These are phyloP conservation scores for Fusarium keratoplasticum DNA, from an alignment of 2,329 filamentous ascomycete species.

Conservation along the genomic window DNA sequence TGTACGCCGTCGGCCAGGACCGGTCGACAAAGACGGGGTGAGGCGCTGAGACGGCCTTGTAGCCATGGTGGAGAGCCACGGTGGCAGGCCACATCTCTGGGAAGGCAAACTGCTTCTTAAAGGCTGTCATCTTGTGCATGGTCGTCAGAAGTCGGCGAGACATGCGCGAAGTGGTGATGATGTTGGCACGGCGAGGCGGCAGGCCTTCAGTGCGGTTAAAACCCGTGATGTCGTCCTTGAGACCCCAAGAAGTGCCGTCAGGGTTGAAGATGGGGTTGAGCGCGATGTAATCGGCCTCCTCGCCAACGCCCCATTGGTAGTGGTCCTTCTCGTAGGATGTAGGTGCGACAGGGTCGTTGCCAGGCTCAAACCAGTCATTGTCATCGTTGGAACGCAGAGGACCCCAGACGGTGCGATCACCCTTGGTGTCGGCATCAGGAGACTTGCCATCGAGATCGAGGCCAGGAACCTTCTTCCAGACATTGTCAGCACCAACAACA, in stretches of 20 bases:
- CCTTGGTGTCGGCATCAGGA: conserved; percentile 47
- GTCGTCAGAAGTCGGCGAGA: conserved; percentile 81
- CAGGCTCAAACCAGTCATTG: conserved; percentile 77
- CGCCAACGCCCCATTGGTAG: conserved; percentile 87
- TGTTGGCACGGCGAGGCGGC: conserved; percentile 81
- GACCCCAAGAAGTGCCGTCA: conserved; percentile 85
- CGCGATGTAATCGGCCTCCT: conserved; percentile 92
- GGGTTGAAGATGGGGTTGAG: conserved; percentile 94
- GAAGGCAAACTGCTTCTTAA: conserved; percentile 90
- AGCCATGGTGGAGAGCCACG: conserved; percentile 88
- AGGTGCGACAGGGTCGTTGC: conserved; percentile 80
- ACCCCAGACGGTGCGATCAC: conserved; percentile 80
- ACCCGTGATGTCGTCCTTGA: conserved; percentile 85
- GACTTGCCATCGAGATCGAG: conserved; percentile 53
- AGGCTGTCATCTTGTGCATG: conserved; percentile 91
- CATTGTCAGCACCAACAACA: conserved; percentile 71
- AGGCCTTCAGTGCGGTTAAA: conserved; percentile 74
- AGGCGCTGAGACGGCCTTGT: conserved; percentile 91
- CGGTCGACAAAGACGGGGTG: conserved; percentile 91
- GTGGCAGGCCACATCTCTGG: conserved; percentile 97
- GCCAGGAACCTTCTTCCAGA: conserved; percentile 69
- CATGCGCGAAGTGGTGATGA: conserved; percentile 89
- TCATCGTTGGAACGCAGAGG: conserved; percentile 76
- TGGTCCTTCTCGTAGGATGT: conserved; percentile 80
- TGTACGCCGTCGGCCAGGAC: conserved; percentile 83